Evolutionary conservation across 495 filamentous ascomycete species (phyloP).

Genomic region (Cenococcum geophilum): DNA sequence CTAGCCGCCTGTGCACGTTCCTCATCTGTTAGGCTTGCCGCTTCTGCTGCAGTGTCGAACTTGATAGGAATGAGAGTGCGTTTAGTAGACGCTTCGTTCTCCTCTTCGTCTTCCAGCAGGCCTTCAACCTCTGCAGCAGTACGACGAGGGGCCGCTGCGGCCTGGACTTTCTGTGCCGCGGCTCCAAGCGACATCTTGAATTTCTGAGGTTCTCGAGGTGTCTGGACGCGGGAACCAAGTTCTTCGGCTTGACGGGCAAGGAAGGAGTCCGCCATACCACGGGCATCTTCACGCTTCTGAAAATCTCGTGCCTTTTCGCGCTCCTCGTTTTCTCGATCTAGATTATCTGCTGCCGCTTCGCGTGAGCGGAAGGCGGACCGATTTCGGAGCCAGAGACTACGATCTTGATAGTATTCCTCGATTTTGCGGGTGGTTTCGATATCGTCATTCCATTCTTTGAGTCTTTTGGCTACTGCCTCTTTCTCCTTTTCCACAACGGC

Average conservation of each 20-base stretch:
- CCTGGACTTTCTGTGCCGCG: slow-evolving; percentile 71
- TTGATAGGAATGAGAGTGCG: slow-evolving; percentile 87
- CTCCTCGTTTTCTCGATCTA: slow-evolving; percentile 71
- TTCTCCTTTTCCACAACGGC: slow-evolving; percentile 50
- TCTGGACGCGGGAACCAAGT: slow-evolving; percentile 54
- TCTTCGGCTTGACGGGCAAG: slow-evolving; percentile 83
- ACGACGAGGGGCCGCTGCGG: slow-evolving; percentile 58
- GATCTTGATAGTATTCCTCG: slow-evolving; percentile 82
- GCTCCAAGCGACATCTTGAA: slow-evolving; percentile 94
- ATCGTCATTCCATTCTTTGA: slow-evolving; percentile 87
- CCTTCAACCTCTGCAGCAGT: slow-evolving; percentile 92
- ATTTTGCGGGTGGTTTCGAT: slow-evolving; percentile 62
- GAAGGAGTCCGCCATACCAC: slow-evolving; percentile 88
- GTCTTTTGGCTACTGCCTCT: slow-evolving; percentile 64
- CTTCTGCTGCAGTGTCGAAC: slow-evolving; percentile 69
- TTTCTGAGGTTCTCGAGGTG: slow-evolving; percentile 67
- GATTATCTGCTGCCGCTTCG: slow-evolving; percentile 70
- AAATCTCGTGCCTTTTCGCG: slow-evolving; percentile 62
- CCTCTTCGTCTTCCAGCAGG: slow-evolving; percentile 88
- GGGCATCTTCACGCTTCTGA: slow-evolving; percentile 69
- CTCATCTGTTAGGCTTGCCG: slow-evolving; percentile 68
- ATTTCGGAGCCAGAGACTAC: slow-evolving; percentile 74
- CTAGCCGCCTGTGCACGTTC: slow-evolving; percentile 73
- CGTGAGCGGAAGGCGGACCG: slow-evolving; percentile 64
- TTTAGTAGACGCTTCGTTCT: slow-evolving; percentile 55